Conservation (phyloP, 768 basidiomycete species). For the Suillus americanus region DNA sequence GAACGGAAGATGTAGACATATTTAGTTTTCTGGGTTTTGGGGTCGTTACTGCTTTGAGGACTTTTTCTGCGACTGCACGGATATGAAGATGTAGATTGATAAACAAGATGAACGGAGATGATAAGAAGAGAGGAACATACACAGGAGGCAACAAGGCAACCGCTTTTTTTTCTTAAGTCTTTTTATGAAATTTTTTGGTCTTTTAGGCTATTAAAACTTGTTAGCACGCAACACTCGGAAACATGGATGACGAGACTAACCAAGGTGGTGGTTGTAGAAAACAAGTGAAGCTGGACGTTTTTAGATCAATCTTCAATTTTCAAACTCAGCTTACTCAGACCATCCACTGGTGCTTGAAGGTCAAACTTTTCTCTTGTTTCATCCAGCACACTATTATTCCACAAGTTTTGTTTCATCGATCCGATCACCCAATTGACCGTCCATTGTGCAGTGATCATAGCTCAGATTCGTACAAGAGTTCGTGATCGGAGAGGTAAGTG, state of each 20-base stretch:
- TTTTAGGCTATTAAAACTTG: slow-evolving; percentile 51
- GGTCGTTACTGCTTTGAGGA: slow-evolving; percentile 93
- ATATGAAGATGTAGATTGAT: slow-evolving; percentile 15
- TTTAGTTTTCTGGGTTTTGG: slow-evolving; percentile 50
- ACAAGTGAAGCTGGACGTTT: slow-evolving; percentile 25
- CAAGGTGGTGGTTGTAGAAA: slow-evolving; percentile 70
- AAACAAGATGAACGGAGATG: slow-evolving; percentile 17
- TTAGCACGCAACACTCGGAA: slow-evolving; percentile 17
- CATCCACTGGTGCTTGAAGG: neutral
- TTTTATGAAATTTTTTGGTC: slow-evolving; percentile 58
- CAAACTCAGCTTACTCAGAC: slow-evolving; percentile 37
- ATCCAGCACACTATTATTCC: neutral
- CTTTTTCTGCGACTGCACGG: slow-evolving; percentile 67
- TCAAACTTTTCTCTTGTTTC: neutral
- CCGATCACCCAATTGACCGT: neutral
- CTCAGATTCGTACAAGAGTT: neutral
- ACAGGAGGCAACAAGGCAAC: slow-evolving; percentile 77
- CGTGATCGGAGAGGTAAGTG: slow-evolving; percentile 9
- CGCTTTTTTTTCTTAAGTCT: slow-evolving; percentile 68
- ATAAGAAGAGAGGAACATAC: slow-evolving; percentile 38
- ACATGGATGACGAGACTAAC: slow-evolving; percentile 37
- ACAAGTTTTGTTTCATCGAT: too few species aligned
- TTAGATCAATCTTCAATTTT: slow-evolving; percentile 30
- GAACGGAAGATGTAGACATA: slow-evolving; percentile 61
- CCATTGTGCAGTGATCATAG: neutral